Evolutionary conservation across 2,329 filamentous ascomycete species (phyloP), one percentile per base, ranked within the genome.

Genomic region (Neopestalotiopsis sp.): DNA sequence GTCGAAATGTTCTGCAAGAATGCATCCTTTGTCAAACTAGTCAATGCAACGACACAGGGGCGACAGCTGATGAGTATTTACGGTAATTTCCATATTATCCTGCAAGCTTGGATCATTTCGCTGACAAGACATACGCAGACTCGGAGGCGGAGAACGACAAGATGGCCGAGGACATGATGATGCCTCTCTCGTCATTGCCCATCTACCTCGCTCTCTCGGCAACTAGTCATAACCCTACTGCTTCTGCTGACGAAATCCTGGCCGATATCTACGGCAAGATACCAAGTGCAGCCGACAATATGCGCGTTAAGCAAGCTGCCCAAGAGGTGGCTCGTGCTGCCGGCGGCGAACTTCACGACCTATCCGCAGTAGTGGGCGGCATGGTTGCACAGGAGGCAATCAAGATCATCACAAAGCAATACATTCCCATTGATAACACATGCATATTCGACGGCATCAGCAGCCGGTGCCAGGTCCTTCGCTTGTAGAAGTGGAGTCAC

Each of bases 351-450:
- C 83, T 99, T 69, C 96, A 99, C 83, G 98, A 98, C 78, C 93
- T 97, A 68, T 92, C 95, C 40, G 91, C 95, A 32, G 83, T 97
- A 68, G 92, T 91, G 1, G 97, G 96, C 38, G 97, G 96, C 3
- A 92, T 99, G 84, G 92, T 97, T 62, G 94, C 95, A n/a, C 97
- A 99, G 81, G 96, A 99, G 82, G 89, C 95, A 71, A 97, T 99
- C 83, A 99, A 99, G 79, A 89, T 95, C 69, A 88, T 92, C 74
- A 92, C 91, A 13, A 90, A 89, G 76, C 91, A 93, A 81, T 93
- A 92, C 80, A 84, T 92, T 58, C 90, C 91, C 30, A 88, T 92
- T 71, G 90, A 92, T 74, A 91, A 92, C 78, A 91, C 89, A 17
- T 92, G 90, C 76, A 84, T 93, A 70, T 92, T 91, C 74, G 90